A percentile compares a stretch with the other conserved stretches of the same genome.
Conservation (phyloP, 2,329 filamentous ascomycete species). For the Arachnomyces sp. region DNA sequence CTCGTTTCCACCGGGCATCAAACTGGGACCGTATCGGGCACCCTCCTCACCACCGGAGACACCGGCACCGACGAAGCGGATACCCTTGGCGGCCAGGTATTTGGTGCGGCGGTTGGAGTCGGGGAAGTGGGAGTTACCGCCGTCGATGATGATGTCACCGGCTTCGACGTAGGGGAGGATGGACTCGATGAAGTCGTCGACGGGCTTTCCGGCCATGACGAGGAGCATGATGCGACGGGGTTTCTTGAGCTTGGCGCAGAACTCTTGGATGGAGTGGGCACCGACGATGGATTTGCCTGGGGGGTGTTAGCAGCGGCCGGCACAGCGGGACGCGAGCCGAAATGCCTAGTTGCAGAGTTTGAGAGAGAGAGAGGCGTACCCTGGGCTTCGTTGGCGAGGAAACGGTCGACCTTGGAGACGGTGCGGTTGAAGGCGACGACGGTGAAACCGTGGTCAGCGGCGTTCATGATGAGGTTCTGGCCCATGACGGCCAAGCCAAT, state of each 20-base stretch:
- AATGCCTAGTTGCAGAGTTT: background rate
- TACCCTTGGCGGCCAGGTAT: slow-evolving; percentile 78
- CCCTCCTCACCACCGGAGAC: slow-evolving; percentile 99
- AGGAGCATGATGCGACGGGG: slow-evolving; percentile 97
- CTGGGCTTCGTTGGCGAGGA: slow-evolving; percentile 85
- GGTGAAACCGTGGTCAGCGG: slow-evolving; percentile 87
- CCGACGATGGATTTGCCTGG: slow-evolving; percentile 85
- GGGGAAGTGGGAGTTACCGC: slow-evolving; percentile 98
- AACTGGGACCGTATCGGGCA: slow-evolving; percentile 90
- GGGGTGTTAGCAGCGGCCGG: slow-evolving; percentile 28
- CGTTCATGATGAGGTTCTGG: slow-evolving; percentile 85
- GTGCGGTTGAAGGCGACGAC: slow-evolving; percentile 98
- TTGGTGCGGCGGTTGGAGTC: slow-evolving; percentile 95
- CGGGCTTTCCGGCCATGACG: slow-evolving; percentile 95
- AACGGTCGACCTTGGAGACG: slow-evolving; percentile 92
- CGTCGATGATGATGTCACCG: slow-evolving; percentile 98
- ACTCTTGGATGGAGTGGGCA: slow-evolving; percentile 88
- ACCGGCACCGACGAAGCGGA: slow-evolving; percentile 93
- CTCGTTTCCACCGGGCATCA: slow-evolving; percentile 99
- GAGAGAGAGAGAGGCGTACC: too few relatives aligned
- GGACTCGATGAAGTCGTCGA: slow-evolving; percentile 97
- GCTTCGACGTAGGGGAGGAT: slow-evolving; percentile 73
- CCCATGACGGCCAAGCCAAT: slow-evolving; percentile 87
- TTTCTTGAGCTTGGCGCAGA: slow-evolving; percentile 91
- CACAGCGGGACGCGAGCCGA: background rate